A percentile compares a stretch with the other conserved stretches of the same genome.
Conservation (phyloP, 208 protist genomes). For the Lotmaria passim region DNA sequence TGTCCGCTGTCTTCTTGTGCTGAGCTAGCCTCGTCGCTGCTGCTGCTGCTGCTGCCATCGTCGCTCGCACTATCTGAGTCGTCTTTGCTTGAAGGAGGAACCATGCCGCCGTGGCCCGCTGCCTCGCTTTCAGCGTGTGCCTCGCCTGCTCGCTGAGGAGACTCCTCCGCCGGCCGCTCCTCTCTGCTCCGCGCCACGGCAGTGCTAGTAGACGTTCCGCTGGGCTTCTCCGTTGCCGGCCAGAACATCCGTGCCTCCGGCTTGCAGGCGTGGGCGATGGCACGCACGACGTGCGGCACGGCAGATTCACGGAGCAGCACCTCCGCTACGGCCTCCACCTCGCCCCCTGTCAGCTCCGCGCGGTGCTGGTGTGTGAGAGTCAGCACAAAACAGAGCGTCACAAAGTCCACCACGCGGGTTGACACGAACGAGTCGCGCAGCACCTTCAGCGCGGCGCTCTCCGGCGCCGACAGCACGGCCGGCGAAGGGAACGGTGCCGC, state of each 20-base stretch:
- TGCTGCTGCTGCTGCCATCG: background rate
- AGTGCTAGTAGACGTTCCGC: too few species aligned
- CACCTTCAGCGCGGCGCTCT: background rate
- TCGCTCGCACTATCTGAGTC: background rate
- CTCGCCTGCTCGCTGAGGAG: too few species aligned
- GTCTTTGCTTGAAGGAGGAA: background rate
- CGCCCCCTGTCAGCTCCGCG: slow-evolving; percentile 38
- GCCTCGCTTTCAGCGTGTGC: background rate
- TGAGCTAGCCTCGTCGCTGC: too few species aligned
- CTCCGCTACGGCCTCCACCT: slow-evolving; percentile 38
- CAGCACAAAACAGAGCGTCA: slow-evolving; percentile 21
- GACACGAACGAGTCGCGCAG: slow-evolving; percentile 19
- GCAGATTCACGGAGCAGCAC: slow-evolving; percentile 19
- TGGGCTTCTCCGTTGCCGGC: background rate
- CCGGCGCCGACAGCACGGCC: background rate
- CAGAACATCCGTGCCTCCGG: slow-evolving; percentile 31
- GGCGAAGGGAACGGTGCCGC: background rate
- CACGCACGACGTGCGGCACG: slow-evolving; percentile 14
- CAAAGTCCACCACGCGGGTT: slow-evolving; percentile 13
- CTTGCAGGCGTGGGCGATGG: slow-evolving; percentile 27
- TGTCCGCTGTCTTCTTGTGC: background rate
- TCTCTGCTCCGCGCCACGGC: background rate
- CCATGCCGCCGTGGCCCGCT: background rate
- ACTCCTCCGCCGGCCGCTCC: too few species aligned
- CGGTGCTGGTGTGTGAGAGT: slow-evolving; percentile 23